These are phyloP conservation scores for Aspergillus sparsus DNA, from an alignment of 495 filamentous ascomycete genomes.

Conservation along the genomic window DNA sequence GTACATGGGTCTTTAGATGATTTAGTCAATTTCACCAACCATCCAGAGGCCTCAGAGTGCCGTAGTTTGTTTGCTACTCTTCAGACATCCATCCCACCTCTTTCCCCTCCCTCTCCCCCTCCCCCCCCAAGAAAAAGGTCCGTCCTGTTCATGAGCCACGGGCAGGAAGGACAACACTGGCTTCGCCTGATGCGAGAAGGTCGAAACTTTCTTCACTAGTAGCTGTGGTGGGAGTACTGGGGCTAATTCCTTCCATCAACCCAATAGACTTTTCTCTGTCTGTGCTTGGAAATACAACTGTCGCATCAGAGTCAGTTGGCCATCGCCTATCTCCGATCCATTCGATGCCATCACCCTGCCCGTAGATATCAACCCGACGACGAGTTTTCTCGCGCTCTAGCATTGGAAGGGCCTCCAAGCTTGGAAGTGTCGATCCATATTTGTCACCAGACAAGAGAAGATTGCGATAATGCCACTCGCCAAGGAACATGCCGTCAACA, in stretches of 20 bases:
- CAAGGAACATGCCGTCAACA: conserved; percentile 87
- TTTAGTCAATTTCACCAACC: conserved; percentile 23
- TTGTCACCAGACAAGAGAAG: conserved; percentile 51
- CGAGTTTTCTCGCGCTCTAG: conserved; percentile 47
- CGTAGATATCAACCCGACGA: conserved; percentile 30
- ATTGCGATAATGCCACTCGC: conserved; percentile 79
- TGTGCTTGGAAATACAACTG: conserved; percentile 22
- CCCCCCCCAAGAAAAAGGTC: background rate
- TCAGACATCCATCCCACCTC: background rate
- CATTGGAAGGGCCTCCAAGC: conserved; percentile 35
- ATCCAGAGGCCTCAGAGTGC: conserved; percentile 1
- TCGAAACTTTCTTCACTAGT: conserved; percentile 68
- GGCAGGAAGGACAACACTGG: conserved; percentile 44
- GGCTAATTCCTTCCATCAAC: conserved; percentile 21
- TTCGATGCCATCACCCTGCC: conserved; percentile 52
- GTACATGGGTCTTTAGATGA: conserved; percentile 14
- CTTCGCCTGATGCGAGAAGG: conserved; percentile 50
- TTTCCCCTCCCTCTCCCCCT: background rate
- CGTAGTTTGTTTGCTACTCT: conserved; percentile 23
- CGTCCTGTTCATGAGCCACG: conserved; percentile 18
- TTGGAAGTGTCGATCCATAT: conserved; percentile 18
- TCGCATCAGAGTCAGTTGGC: conserved; percentile 22
- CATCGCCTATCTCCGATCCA: conserved; percentile 56
- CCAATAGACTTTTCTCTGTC: conserved; percentile 26
- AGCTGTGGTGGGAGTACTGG: conserved; percentile 41